Base-by-base conservation (phyloP, 257 asterid genomes). In the Solanum bulbocastanum region DNA sequence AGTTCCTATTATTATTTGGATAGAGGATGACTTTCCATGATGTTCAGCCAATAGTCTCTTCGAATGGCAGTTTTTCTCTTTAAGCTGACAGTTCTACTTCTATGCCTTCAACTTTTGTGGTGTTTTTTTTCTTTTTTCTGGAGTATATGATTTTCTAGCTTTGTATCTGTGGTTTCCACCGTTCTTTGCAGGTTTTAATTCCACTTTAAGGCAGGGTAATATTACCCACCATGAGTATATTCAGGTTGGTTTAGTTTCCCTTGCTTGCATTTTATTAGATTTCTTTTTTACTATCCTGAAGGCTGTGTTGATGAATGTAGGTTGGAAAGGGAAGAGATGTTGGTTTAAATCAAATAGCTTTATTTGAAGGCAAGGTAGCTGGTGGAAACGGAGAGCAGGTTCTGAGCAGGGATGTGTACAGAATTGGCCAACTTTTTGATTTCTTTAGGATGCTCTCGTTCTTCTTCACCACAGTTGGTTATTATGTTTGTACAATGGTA, bases 301-400 rank as follows among this genome's bases (percentile, higher is more conserved):
- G 69, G 37, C 86, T 22, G 72, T 58, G 76, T 84, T 74, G 46
- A 90, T 89, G 90, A 87, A 20, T 91, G 66, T 91, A 97, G 99
- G 99, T 97, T 92, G 99, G 99, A 88, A 97, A 97, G 93, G 99
- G 99, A 83, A 97, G 99, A 92, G 99, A 97, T 91, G 99, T 97
- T 88, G 99, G 99, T 86, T 92, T 97, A 91, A 97, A 97, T 92
- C 99, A 97, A 88, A 97, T 97, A 86, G 99, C 99, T 40, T 89
- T 96, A 88, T 97, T 97, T 91, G 99, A 97, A 92, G 99, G 99
- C 87, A 97, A 97, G 92, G 99, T 97, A 44, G 98, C 99, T 81
- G 99, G 99, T 86, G 99, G 99, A 88, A 97, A 97, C 82, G 99
- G 99, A 83, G 99, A 97, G 93, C 99, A 97, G 92, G 98, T 97